Evolutionary conservation across 2,329 filamentous ascomycete genomes (phyloP), one percentile per base, ranked within the genome.

Genomic region (Nannizziopsis barbatae): DNA sequence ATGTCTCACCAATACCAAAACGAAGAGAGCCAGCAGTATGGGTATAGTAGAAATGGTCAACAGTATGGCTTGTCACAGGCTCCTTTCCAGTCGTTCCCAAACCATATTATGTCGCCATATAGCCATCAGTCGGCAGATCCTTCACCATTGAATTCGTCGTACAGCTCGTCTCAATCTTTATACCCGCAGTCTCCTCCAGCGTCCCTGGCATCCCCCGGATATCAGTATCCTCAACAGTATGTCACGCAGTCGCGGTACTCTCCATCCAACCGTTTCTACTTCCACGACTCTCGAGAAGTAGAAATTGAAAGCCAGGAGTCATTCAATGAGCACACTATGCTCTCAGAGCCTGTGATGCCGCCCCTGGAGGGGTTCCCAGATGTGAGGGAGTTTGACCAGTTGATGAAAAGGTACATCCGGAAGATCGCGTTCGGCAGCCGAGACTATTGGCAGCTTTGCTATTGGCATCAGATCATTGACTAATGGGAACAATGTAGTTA

Each of bases 271-370:
- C 60, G 59, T n/a, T 65, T 62, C 54, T 53, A 62, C 10, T 56
- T 64, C 11, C 64, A 63, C 31, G 67, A 68, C 40, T 57, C 58
- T 20, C 55, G 56, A 39, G 63, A 65, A 43, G 59, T 62, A 30
- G 65, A 65, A 14, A 67, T 71, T 32, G 69, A 72, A 56, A 64
- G 60, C 49, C 69, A 72, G 55, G 65, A 69, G 33, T 71, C 69
- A 35, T 57, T 58, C 33, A 70, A 71, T 50, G 65, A 69, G 52
- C 57, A 59, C 14, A 65, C 63, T 2, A 68, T 67, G 66, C 55
- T 65, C 11, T 72, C 70, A 14, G 69, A 72, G 51, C 65, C 68
- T 14, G 62, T 72, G 17, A 52, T 66, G 11, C 69, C 70, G 12
- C 58, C 65, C 0, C 49, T 70, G 8, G 65, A 69, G 38, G 70